Base-by-base conservation (phyloP, 1,284 basidiomycete species). In the Trichosporon sp. region DNA sequence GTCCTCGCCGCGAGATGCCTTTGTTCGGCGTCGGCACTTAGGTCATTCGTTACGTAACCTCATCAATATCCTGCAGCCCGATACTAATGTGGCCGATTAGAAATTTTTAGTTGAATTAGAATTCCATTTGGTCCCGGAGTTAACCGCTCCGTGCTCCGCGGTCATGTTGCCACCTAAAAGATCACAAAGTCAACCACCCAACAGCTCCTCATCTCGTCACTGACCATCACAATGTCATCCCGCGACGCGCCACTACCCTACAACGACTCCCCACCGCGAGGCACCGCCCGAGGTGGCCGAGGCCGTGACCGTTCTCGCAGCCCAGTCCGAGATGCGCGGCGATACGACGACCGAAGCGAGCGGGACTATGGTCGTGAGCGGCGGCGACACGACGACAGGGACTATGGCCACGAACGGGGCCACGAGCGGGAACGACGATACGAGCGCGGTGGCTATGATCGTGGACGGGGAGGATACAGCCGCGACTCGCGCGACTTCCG, bases 351-450 rank as follows among this genome's bases (percentile, higher is more conserved):
- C 19, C 40, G 40, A 4, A 11, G 56, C 19, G 56, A 54, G 5
- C 56, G 54, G 9, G 33, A 62, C 16, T 32, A 60, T 19, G 37
- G 46, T 5, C 46, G 65, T 14, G 59, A 61, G 27, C 29, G 62
- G 27, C 32, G 46, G 16, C 31, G 59, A 14, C 44, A 59, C 7
- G 59, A 65, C 33, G 63, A 65, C n/a, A 40, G 65, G 11, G 27
- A 61, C 34, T 62, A 63, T 32, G 56, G 63, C 21, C 25, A 56
- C 33, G 59, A 65, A 14, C 71, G 77, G 64, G 79, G 82, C 37
- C 69, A 80, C 72, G 80, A 83, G 74, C 71, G 82, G 73, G 70
- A 81, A 74, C 61, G 60, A 14, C 71, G 69, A 40, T 56, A 65
- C 31, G 78, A 81, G 69, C 72, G 77, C 69, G 75, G 40, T 13